These are phyloP conservation scores for Blastomyces gilchristii DNA, from an alignment of 2,329 filamentous ascomycete species.

Conservation along the genomic window DNA sequence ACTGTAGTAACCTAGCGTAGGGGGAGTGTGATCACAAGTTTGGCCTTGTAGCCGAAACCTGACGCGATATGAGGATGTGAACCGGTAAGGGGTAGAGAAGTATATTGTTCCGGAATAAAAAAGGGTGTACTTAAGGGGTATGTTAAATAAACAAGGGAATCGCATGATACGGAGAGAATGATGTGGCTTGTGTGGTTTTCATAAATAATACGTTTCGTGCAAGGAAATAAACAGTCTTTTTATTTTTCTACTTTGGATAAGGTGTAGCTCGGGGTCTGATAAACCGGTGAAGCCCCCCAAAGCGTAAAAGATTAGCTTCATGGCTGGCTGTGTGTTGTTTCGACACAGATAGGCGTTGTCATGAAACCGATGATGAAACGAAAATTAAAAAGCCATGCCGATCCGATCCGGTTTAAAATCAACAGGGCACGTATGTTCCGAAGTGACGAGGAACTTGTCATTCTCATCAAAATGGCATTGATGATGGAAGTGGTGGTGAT, in stretches of 20 bases:
- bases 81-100: background rate
- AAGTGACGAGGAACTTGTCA: background rate
- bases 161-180: background rate
- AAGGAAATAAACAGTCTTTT: background rate
- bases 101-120: background rate
- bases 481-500: constrained; percentile 13
- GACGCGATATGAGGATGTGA: background rate
- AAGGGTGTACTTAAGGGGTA: background rate
- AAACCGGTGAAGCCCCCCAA: background rate
- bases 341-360: background rate
- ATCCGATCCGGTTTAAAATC: constrained; percentile 16
- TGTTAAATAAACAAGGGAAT: background rate
- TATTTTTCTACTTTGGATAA: background rate
- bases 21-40: background rate
- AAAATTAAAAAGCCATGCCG: constrained; percentile 24
- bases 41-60: background rate
- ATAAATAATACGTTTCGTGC: background rate
- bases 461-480: background rate
- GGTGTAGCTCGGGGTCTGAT: background rate
- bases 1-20: background rate
- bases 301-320: background rate
- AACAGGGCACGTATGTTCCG: background rate
- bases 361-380: background rate
- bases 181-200: background rate
- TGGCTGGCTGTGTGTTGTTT: background rate